Conservation (phyloP, 148 eudicot genomes). For the Chenopodium quinoa region DNA sequence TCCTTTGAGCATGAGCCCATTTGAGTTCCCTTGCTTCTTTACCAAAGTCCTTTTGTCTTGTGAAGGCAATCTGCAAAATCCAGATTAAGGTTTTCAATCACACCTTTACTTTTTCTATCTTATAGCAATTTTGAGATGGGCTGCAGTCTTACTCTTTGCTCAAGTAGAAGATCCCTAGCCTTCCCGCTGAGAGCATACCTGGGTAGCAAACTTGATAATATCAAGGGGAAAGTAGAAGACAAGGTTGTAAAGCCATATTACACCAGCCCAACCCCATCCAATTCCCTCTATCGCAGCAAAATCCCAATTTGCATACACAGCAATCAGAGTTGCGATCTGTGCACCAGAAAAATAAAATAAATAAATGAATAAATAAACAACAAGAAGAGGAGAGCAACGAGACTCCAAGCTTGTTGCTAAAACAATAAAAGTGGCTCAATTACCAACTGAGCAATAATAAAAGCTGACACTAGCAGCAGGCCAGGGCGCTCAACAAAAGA, state of each 20-base stretch:
- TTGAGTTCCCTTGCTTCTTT: constrained; percentile 39
- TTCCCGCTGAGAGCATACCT: constrained; percentile 41
- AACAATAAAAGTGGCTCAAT: constrained; percentile 1
- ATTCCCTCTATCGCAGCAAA: constrained; percentile 61
- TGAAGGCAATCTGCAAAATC: constrained; percentile 37
- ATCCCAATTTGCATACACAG: constrained; percentile 67
- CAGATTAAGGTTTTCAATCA: not conserved
- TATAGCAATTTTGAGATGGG: not conserved
- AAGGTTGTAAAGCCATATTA: constrained; percentile 74
- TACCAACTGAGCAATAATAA: constrained; percentile 45
- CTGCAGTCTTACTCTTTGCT: constrained; percentile 37
- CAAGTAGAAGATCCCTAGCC: constrained; percentile 50
- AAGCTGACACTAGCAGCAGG: constrained; percentile 33
- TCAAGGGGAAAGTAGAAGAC: constrained; percentile 51
- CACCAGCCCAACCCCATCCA: constrained; percentile 94
- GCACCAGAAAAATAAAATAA: not conserved
- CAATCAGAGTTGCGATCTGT: constrained; percentile 70
- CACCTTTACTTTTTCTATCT: not conserved
- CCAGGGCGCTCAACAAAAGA: constrained; percentile 44
- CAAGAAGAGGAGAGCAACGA: not conserved
- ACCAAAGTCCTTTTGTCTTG: constrained; percentile 41
- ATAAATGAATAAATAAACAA: not conserved
- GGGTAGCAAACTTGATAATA: constrained; percentile 36
- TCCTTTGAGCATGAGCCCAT: constrained; percentile 48
- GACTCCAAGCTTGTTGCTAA: not conserved